Conservation (phyloP, 2,329 filamentous ascomycete species). For the Alternaria conjuncta region DNA sequence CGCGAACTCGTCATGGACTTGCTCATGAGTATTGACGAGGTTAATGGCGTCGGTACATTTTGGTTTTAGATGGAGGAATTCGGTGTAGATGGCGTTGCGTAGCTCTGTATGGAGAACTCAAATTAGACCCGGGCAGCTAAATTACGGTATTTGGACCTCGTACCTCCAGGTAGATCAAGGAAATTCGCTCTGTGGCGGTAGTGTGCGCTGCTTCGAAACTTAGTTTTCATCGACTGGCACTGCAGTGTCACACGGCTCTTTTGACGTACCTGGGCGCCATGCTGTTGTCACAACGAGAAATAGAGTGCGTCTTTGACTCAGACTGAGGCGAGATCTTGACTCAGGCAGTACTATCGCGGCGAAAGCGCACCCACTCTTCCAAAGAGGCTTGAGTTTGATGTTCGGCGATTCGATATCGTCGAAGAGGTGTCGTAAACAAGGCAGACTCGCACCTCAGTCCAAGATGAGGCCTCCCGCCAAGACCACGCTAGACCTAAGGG, state of each 20-base stretch:
- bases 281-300: neutral
- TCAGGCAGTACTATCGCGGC: neutral
- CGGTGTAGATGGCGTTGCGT: neutral
- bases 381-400: neutral
- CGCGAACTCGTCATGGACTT: neutral
- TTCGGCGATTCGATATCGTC: neutral
- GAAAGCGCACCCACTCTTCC: neutral
- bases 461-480: neutral
- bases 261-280: neutral
- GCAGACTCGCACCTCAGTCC: neutral
- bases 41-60: neutral
- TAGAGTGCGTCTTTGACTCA: neutral
- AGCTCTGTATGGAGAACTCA: neutral
- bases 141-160: neutral
- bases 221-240: neutral
- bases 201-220: neutral
- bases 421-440: neutral
- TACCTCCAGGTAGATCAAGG: neutral
- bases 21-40: neutral
- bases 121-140: neutral
- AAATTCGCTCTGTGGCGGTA: neutral
- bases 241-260: neutral
- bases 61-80: neutral
- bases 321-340: rapidly evolving
- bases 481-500: neutral